These are phyloP conservation scores for Blastomyces emzantsi DNA, from an alignment of 2,329 filamentous ascomycete genomes.

Conservation along the genomic window DNA sequence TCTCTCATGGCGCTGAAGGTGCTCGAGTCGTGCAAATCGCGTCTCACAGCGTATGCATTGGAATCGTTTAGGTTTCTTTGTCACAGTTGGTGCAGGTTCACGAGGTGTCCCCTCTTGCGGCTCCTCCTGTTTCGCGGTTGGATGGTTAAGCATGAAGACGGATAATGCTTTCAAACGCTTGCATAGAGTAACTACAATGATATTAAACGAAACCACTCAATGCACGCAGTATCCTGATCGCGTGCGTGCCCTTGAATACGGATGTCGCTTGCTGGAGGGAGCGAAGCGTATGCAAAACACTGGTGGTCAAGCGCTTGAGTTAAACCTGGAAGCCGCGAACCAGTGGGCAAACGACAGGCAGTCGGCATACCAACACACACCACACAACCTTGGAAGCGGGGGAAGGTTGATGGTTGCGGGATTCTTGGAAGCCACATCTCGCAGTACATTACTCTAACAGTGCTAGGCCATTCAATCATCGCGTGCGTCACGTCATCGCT, in stretches of 20 bases:
- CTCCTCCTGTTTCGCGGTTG: not conserved
- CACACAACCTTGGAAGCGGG: not conserved
- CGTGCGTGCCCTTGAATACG: not conserved
- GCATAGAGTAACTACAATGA: not conserved
- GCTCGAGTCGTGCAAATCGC: conserved; percentile 30
- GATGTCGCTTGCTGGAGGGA: not conserved
- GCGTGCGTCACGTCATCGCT: not conserved
- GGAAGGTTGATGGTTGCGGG: not conserved
- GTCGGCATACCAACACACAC: not conserved
- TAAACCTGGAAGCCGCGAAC: not conserved
- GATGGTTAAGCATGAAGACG: conserved; percentile 2
- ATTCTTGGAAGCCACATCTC: not conserved
- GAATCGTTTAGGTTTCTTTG: conserved; percentile 8
- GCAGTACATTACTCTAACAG: not conserved
- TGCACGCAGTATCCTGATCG: not conserved
- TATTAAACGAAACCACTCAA: not conserved
- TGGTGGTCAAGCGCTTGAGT: not conserved
- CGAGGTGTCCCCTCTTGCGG: not conserved
- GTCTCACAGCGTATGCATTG: conserved; percentile 7
- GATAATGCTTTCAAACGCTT: not conserved
- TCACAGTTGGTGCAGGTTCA: not conserved
- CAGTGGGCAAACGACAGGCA: not conserved
- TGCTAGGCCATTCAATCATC: not conserved
- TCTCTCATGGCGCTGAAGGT: conserved; percentile 35
- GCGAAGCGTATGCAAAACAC: not conserved